A percentile compares a stretch with the other conserved stretches of the same genome.
These are phyloP conservation scores for Panicum miliaceum DNA, from an alignment of 176 grass and related monocot species.

Conservation along the genomic window DNA sequence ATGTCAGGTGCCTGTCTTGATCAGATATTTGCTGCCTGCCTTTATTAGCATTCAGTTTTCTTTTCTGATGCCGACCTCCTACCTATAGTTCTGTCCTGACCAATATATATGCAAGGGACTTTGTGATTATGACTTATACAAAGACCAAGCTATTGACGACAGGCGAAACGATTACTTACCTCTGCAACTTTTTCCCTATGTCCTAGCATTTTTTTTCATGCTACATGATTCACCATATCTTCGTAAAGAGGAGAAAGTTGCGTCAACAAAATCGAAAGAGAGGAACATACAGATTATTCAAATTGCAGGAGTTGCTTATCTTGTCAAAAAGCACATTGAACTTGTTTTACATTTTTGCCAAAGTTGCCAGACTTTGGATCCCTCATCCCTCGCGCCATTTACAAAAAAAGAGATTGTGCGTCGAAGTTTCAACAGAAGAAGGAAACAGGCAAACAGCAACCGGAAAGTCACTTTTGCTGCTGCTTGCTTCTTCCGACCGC, in stretches of 20 bases:
- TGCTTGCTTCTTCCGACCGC: background rate
- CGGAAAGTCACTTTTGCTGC: background rate
- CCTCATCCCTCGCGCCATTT: too few species aligned
- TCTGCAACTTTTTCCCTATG: background rate
- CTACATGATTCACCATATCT: background rate
- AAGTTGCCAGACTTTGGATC: background rate
- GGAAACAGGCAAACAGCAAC: conserved; percentile 26
- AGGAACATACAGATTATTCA: background rate
- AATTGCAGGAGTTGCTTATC: background rate
- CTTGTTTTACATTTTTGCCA: conserved; percentile 2
- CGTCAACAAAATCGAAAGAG: background rate
- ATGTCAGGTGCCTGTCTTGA: conserved; percentile 10
- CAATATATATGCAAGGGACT: background rate
- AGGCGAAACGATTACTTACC: background rate
- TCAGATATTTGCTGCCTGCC: conserved; percentile 11
- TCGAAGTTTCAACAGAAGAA: background rate
- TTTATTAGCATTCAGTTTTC: conserved; percentile 39
- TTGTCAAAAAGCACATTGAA: conserved; percentile 15
- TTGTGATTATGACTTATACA: background rate
- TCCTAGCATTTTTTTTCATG: conserved; percentile 19
- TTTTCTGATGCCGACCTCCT: conserved; percentile 32
- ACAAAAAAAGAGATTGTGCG: background rate
- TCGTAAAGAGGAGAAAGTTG: background rate
- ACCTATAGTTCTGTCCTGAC: conserved; percentile 1
- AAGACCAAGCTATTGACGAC: background rate